Evolutionary conservation across 1,284 basidiomycete species (phyloP).

Genomic region (Ceratobasidium papillatum): DNA sequence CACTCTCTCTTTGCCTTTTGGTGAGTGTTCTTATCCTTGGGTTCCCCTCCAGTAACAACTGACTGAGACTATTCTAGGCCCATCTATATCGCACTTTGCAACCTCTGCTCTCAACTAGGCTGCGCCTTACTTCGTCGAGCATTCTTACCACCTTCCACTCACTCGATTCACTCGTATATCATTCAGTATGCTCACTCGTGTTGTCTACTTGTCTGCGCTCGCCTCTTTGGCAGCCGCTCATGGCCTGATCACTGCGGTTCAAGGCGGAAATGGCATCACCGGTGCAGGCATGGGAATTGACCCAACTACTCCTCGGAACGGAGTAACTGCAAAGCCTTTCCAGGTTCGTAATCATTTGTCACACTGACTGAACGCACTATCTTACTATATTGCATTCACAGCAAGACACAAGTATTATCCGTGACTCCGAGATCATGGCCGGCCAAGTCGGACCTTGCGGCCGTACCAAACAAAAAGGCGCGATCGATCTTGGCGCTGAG

Average conservation of each 20-base stretch:
- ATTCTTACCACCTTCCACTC: neutral
- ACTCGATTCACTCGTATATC: neutral
- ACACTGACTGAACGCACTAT: slow-evolving; percentile 36
- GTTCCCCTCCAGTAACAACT: too few species aligned
- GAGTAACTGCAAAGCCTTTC: slow-evolving; percentile 46
- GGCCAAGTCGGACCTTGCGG: slow-evolving; percentile 47
- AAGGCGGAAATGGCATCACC: slow-evolving; percentile 48
- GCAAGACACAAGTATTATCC: slow-evolving; percentile 48
- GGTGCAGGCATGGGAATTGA: slow-evolving; percentile 47
- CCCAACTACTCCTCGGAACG: slow-evolving; percentile 49
- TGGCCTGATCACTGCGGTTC: slow-evolving; percentile 47
- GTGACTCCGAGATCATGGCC: slow-evolving; percentile 45
- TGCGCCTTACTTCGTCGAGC: slow-evolving; percentile 13
- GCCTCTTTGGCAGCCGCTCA: slow-evolving; percentile 43
- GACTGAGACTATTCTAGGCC: neutral
- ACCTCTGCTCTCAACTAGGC: slow-evolving; percentile 3
- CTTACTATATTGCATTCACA: slow-evolving; percentile 9
- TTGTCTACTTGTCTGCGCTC: slow-evolving; percentile 30
- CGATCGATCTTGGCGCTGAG: slow-evolving; percentile 46
- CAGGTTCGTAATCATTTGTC: slow-evolving; percentile 41
- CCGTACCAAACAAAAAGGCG: slow-evolving; percentile 46
- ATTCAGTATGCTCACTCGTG: slow-evolving; percentile 31
- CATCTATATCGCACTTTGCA: slow-evolving; percentile 2
- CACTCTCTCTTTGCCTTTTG: slow-evolving; percentile 12
- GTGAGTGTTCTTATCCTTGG: slow-evolving; percentile 7